Base-by-base conservation (phyloP, 441 rosid genomes). In the Gossypium schwendimanii region DNA sequence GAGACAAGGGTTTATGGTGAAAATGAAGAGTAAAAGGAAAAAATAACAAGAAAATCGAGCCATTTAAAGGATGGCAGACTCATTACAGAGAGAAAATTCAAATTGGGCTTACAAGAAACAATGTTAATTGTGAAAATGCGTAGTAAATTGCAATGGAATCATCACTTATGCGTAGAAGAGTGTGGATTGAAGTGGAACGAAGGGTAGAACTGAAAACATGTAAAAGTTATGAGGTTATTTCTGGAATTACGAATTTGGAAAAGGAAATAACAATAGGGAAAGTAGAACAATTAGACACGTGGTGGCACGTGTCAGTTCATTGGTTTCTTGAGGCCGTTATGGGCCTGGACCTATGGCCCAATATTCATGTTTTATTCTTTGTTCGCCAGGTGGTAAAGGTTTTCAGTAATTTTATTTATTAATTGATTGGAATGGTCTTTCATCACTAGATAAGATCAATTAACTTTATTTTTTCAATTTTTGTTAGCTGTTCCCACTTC, bases 31-130 rank as follows among this genome's bases (percentile, higher is more conserved):
- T 58, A 47, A 45, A 4, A 47, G 14, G 11, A 47, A 66, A 65
- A 26, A 44, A 2, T 0, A 55, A 28, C n/a, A 54, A 20, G 49
- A 73, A 50, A 47, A 49, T 50, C 31, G 73, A 68, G 80, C 80
- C 84, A 79, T 79, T 69, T 66, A 23, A 72, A 73, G 28, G 54
- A 68, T 49, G 60, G 47, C 63, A 78, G 47, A 59, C 59, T 69
- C 70, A 75, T 71, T 41, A 73, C 64, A 58, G n/a, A 39, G n/a
- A 86, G 77, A 85, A 84, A 70, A 50, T 10, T 81, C 80, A 91
- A 92, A 50, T 87, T 62, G 58, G 31, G 62, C 11, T 57, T 8
- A 1, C 4, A 9, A 14, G 2, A 14, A 12, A 60, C 23, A 28
- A 28, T 12, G 18, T 10, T 4, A 39, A 59, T 15, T 6, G 54